Percentiles rank a stretch among this genome's conserved stretches.
Conservation (phyloP, 2,329 filamentous ascomycete genomes). For the Fusarium graminum region DNA sequence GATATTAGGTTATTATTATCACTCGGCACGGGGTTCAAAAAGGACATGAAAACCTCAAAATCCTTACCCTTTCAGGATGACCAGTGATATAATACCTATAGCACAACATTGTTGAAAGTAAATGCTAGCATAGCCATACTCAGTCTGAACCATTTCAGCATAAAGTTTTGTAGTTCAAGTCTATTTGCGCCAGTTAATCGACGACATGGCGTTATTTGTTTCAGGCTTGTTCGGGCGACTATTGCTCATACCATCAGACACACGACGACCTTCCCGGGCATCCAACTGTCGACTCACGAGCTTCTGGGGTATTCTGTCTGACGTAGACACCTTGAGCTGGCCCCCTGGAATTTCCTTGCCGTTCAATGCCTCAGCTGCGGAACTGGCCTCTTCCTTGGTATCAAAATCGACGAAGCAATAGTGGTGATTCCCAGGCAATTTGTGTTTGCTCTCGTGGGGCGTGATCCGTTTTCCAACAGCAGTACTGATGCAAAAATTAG, state of each 20-base stretch:
- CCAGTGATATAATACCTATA: too few relatives aligned
- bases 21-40: too few relatives aligned
- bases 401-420: constrained; percentile 76
- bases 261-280: neutral
- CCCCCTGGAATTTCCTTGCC: constrained; percentile 24
- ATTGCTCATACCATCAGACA: constrained; percentile 7
- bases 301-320: constrained; percentile 13
- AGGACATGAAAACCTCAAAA: too few relatives aligned
- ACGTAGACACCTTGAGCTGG: constrained; percentile 21
- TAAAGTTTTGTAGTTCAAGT: neutral
- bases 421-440: constrained; percentile 68
- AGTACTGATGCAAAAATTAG: constrained; percentile 6
- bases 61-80: too few relatives aligned
- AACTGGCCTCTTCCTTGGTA: constrained; percentile 65
- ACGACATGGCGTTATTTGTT: constrained; percentile 14
- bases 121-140: neutral
- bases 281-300: constrained; percentile 14
- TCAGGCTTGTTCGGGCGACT: constrained; percentile 9
- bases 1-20: too few relatives aligned
- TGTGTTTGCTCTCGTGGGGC: constrained; percentile 66
- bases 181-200: constrained; percentile 26
- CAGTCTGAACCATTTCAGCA: too few relatives aligned
- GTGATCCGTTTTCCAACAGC: constrained; percentile 67
- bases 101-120: too few relatives aligned
- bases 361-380: constrained; percentile 57